Base-by-base conservation (phyloP, 2,329 filamentous ascomycete genomes). In the Cladophialophora psammophila region DNA sequence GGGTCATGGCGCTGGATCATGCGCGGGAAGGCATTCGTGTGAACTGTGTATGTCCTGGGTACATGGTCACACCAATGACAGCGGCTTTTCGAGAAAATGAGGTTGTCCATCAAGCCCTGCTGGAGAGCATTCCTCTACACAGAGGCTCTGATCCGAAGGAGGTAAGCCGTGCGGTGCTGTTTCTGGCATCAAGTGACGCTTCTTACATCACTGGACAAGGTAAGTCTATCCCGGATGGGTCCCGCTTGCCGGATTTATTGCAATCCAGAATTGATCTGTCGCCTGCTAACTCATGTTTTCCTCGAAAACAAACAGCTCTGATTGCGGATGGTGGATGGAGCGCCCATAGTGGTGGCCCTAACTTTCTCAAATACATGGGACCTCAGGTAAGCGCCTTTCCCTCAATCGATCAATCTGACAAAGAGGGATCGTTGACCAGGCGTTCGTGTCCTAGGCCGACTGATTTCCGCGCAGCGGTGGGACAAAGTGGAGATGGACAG, bases 41-140 rank as follows among this genome's bases (percentile, higher is more conserved):
- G 63, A 82, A 83, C 66, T 72, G 75, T 2, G 68, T 82, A 10
- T 80, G 78, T 67, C 80, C 80, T 5, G 80, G 80, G 2, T 82
- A 76, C 62, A 74, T 74, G 52, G 70, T 72, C 50, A 76, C 75
- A 4, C 72, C 76, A 6, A 79, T 81, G 79, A 78, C 76, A 3
- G 20, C 13, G n/a, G 15, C 13, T 12, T 59, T 45, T 36, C 56
- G 20, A 18, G n/a, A n/a, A n/a, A n/a, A n/a, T n/a, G n/a, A n/a
- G n/a, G n/a, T n/a, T n/a, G n/a, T n/a, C n/a, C n/a, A n/a, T n/a
- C n/a, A n/a, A n/a, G n/a, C n/a, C n/a, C 48, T 60, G 12, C 35
- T 60, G 13, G 60, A 69, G 7, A 63, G 35, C 5, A 64, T 66
- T 20, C 72, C 55, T 0, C 20, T 76, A 2, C 71, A 73, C 2